Percentiles rank a stretch among this genome's conserved stretches.
Conservation (phyloP, 306 rosid genomes). For the Luffa acutangula region DNA sequence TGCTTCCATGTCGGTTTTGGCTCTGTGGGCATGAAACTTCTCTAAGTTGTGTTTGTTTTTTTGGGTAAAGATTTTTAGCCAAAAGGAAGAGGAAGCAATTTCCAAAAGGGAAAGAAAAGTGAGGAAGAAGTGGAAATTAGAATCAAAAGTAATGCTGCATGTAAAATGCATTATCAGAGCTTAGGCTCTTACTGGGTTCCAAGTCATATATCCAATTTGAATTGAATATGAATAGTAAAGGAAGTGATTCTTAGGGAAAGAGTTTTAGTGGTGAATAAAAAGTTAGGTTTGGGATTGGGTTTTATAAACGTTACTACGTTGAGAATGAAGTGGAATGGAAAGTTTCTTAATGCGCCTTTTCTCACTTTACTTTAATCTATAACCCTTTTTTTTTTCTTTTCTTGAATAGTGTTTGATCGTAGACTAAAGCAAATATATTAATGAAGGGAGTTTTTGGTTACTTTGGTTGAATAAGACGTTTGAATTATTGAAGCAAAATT, state of each 20-base stretch:
- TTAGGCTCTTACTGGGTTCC: not conserved
- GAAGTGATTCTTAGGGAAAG: too few relatives aligned
- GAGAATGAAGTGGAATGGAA: not conserved
- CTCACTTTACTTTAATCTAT: not conserved
- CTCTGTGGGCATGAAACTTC: slow-evolving; percentile 62
- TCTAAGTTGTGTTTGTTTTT: not conserved
- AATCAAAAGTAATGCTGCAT: not conserved
- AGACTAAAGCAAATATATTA: not conserved
- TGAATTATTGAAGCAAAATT: not conserved
- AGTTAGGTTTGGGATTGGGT: not conserved
- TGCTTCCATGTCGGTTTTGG: slow-evolving; percentile 72
- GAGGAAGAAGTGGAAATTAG: too few relatives aligned
- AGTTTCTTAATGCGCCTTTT: not conserved
- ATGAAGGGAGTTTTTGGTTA: not conserved
- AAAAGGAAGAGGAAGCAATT: not conserved
- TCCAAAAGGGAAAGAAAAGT: not conserved
- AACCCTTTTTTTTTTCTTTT: not conserved
- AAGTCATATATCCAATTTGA: not conserved
- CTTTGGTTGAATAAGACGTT: not conserved
- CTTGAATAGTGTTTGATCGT: not conserved
- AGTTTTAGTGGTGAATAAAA: not conserved
- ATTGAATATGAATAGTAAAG: not conserved
- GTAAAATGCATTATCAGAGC: not conserved
- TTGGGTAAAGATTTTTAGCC: not conserved
- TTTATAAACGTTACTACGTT: not conserved